Percentiles rank a stretch among this genome's conserved stretches.
These are phyloP conservation scores for Magnolia officinalis DNA, from an alignment of 164 flowering plant species.

Conservation along the genomic window DNA sequence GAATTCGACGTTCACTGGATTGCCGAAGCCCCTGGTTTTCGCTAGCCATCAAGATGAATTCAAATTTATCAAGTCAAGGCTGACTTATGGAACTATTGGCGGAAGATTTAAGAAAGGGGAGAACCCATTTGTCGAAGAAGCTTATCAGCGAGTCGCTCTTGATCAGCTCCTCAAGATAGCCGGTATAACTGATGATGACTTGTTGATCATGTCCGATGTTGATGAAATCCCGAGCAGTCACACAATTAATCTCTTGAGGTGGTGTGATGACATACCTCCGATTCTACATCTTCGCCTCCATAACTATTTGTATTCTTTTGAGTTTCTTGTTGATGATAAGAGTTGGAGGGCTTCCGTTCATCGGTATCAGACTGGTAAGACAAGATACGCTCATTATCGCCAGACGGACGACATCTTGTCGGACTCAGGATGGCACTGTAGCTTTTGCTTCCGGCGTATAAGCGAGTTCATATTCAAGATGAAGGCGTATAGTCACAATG, in stretches of 20 bases:
- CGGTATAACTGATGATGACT: conserved; percentile 81
- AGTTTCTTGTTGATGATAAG: conserved; percentile 53
- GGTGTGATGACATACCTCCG: conserved; percentile 88
- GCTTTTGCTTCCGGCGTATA: conserved; percentile 85
- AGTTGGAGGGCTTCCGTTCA: conserved; percentile 95
- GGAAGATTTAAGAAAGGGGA: conserved; percentile 77
- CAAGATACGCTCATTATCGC: conserved; percentile 81
- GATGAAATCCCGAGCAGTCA: conserved; percentile 92
- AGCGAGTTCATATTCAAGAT: conserved; percentile 85
- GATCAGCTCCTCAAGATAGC: conserved; percentile 77
- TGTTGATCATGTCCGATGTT: conserved; percentile 92
- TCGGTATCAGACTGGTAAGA: conserved; percentile 58
- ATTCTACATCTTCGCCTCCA: conserved; percentile 69
- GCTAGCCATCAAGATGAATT: conserved; percentile 49
- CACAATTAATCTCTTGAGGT: conserved; percentile 75
- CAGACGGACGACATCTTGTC: conserved; percentile 65
- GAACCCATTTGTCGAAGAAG: conserved; percentile 92
- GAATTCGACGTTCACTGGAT: conserved; percentile 82
- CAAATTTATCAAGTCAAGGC: conserved; percentile 54
- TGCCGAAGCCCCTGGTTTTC: conserved; percentile 60
- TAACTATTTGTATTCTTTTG: conserved; percentile 83
- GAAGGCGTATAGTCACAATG: conserved; percentile 91
- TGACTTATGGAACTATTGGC: conserved; percentile 73
- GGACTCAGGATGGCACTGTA: conserved; percentile 96
- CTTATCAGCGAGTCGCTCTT: conserved; percentile 81